Percentiles rank a stretch among this genome's conserved stretches.
These are phyloP conservation scores for Yarrowia galli DNA, from an alignment of 1,139 yeast species.

Conservation along the genomic window DNA sequence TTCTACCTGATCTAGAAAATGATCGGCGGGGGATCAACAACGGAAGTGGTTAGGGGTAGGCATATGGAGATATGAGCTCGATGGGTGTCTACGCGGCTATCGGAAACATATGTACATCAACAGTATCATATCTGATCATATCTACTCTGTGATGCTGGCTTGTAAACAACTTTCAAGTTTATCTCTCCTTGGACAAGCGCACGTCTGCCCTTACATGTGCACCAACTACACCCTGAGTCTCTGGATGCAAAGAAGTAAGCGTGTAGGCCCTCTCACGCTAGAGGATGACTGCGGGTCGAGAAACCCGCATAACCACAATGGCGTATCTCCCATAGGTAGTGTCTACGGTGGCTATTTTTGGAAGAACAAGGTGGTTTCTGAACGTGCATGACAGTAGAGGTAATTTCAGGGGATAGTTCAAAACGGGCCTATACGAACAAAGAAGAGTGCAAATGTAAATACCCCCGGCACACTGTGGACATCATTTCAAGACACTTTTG, in stretches of 20 bases:
- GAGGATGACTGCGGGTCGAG: neutral
- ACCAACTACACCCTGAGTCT: constrained; percentile 13
- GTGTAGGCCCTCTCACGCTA: neutral
- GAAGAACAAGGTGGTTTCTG: neutral
- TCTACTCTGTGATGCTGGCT: too few species aligned
- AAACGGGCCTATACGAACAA: neutral
- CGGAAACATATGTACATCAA: neutral
- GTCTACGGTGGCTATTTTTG: neutral
- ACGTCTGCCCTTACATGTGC: constrained; percentile 9
- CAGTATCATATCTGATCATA: too few species aligned
- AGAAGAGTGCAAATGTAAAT: neutral
- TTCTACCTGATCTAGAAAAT: constrained; percentile 4
- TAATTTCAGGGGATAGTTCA: neutral
- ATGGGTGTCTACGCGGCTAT: neutral
- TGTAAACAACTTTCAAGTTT: too few species aligned
- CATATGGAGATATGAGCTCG: neutral
- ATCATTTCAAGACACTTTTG: constrained; percentile 1
- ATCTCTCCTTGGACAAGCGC: neutral
- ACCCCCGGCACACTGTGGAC: neutral
- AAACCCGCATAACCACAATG: neutral
- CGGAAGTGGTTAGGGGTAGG: constrained; percentile 9
- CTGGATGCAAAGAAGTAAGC: neutral
- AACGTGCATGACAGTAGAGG: neutral
- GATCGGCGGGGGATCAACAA: constrained; percentile 23
- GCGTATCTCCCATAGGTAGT: neutral